phyloP scores from a whole-genome alignment of 768 basidiomycete genomes.

The Lentinus brumalis region DNA sequence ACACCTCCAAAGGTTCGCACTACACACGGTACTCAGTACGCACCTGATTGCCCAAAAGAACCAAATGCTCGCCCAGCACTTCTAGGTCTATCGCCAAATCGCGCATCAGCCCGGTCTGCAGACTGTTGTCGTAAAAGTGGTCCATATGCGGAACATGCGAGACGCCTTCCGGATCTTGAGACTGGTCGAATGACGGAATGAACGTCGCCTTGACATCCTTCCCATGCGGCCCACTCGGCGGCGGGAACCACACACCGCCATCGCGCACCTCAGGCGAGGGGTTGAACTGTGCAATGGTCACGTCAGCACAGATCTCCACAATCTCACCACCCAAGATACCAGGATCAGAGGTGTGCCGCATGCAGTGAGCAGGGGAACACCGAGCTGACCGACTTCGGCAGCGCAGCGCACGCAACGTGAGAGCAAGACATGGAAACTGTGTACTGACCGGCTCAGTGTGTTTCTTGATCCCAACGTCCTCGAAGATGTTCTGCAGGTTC shows the following conservation, averaged over 20 bases:
- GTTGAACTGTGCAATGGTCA: conserved; percentile 42
- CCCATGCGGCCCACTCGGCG: conserved; percentile 36
- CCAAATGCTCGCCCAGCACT: conserved; percentile 61
- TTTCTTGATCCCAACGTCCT: conserved; percentile 50
- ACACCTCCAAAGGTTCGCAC: neutral
- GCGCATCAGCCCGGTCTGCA: conserved; percentile 68
- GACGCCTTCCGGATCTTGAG: conserved; percentile 54
- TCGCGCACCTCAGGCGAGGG: conserved; percentile 45
- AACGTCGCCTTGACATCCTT: conserved; percentile 34
- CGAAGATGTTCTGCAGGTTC: conserved; percentile 52
- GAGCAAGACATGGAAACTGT: neutral
- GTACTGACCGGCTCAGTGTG: conserved; percentile 43
- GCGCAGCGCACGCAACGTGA: too few relatives aligned
- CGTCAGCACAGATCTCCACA: neutral
- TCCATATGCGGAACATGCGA: conserved; percentile 70
- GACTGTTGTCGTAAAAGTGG: conserved; percentile 69
- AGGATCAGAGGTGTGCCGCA: neutral
- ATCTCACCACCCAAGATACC: neutral
- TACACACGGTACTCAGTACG: neutral
- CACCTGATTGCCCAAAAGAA: conserved; percentile 69
- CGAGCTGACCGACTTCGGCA: too few relatives aligned
- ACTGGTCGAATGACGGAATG: conserved; percentile 52
- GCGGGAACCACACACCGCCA: conserved; percentile 49
- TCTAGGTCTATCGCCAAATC: conserved; percentile 66
- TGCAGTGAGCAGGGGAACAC: neutral